Evolutionary conservation across 2,329 filamentous ascomycete genomes (phyloP).

Genomic region (Didymella lethalis): DNA sequence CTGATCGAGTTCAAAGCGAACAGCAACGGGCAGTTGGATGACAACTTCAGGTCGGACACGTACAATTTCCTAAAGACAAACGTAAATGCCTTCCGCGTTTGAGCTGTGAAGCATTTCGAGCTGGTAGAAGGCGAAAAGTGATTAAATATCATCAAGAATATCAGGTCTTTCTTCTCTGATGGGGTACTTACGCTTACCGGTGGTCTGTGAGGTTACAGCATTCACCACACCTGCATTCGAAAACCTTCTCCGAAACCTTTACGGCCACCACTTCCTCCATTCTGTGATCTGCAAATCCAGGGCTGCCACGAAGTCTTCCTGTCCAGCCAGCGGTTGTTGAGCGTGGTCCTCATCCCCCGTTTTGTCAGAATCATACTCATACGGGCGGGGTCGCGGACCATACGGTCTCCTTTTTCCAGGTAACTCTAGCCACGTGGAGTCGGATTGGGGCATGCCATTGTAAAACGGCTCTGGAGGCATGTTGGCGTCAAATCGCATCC

Average conservation of each 20-base stretch:
- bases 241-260: background rate
- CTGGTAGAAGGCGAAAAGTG: background rate
- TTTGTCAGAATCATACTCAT: background rate
- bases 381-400: background rate
- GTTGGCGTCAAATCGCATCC: background rate
- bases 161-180: no score
- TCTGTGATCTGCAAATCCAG: background rate
- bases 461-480: background rate
- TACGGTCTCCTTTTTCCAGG: background rate
- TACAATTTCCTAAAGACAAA: slow-evolving; percentile 53
- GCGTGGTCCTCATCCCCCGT: no score
- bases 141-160: background rate
- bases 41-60: slow-evolving; percentile 59
- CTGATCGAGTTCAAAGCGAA: slow-evolving; percentile 60
- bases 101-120: background rate
- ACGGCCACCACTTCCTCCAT: background rate
- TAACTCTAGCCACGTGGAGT: background rate
- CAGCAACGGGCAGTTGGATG: slow-evolving; percentile 51
- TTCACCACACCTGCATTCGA: background rate
- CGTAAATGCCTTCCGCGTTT: slow-evolving; percentile 19
- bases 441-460: background rate
- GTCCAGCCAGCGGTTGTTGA: background rate
- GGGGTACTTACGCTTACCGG: background rate
- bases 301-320: no score
- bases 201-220: background rate